Evolutionary conservation across 2,329 filamentous ascomycete species (phyloP), one percentile per base, ranked within the genome.

Genomic region (Microsporum canis): DNA sequence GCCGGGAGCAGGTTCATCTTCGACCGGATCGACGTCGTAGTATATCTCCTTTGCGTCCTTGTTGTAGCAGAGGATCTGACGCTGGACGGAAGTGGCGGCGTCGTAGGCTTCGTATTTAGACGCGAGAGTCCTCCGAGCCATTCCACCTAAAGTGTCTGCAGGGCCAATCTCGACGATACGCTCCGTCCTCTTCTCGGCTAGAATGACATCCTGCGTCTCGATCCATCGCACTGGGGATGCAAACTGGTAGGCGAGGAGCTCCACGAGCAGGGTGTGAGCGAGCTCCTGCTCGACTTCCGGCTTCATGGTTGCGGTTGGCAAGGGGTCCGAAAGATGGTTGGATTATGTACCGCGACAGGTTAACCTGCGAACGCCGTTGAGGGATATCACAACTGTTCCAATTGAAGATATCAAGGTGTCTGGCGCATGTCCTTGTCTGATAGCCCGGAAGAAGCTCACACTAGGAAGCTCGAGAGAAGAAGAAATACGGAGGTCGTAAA

Each of bases 21-120:
- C 90, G 34, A 95, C 80, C 0, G 94, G 94, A 71, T 99, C 94
- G 51, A 95, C 91, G 72, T 96, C 92, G 77, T 99, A 99, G 81
- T 99, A 99, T 66, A 99, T 99, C 76, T 99, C 94, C 76, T 96
- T 97, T 61, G 91, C 88, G 72, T 99, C 94, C 77, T 99, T 99
- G 82, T 96, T 97, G 81, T 97, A 99, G 81, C 94, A 97, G 61
- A 99, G 84, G 73, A 99, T 96, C 76, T 97, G 92, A 74, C 94
- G 86, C 78, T 96, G 91, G 49, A 97, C 87, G 5, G 92, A 96
- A 71, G 92, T 92, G 64, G 94, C 94, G 61, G 94, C 94, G 77
- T 99, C 94, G 77, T 96, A 96, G 65, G 92, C 91, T 81, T 99
- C 94, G 76, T 97, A 99, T 78, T 97, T 97, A 72, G 91, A 91